Base-by-base conservation (phyloP, 768 basidiomycete species). In the Sporobolomyces phaffii region DNA sequence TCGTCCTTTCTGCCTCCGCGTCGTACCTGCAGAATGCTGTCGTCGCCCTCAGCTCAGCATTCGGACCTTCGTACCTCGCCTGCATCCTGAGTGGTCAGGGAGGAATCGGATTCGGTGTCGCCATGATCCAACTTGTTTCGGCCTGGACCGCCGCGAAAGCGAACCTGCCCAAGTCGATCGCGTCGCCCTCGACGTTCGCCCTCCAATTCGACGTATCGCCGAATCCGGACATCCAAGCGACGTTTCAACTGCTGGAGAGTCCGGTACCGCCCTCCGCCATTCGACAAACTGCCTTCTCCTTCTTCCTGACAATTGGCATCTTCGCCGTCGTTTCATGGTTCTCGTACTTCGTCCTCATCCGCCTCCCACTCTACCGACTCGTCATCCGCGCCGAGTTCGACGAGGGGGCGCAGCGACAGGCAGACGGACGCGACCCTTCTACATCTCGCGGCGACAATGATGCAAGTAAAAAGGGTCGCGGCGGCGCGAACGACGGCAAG, bases 221-320 rank as follows among this genome's bases (percentile, higher is more conserved):
- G 31, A 51, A 10, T n/a, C 36, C 41, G 20, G 8, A 43, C 18
- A 17, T 26, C 9, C 31, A 18, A 47, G 50, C 45, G 44, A 38
- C 50, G 33, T 17, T 58, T 11, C 29, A 45, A 24, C 18, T 50
- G 8, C 26, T 45, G 56, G 28, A 38, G 20, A 33, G 44, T 26
- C 45, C 54, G 22, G 43, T 34, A 0, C 45, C 62, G 3, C 49
- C 64, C 3, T 54, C 48, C 4, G 33, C 38, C 11, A 36, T 75
- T 56, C 53, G 72, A 56, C 38, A 70, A 58, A 50, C 74, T 22
- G 62, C 73, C 50, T 69, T 70, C 70, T 44, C 73, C 68, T 69
- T 78, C 75, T 68, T 77, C 73, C 45, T 73, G 52, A 53, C 76
- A 34, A 36, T 73, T 48, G 60, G 65, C 15, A 41, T 65, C 41